Evolutionary conservation across 2,329 filamentous ascomycete genomes (phyloP).

Genomic region (Penicillium sp.): DNA sequence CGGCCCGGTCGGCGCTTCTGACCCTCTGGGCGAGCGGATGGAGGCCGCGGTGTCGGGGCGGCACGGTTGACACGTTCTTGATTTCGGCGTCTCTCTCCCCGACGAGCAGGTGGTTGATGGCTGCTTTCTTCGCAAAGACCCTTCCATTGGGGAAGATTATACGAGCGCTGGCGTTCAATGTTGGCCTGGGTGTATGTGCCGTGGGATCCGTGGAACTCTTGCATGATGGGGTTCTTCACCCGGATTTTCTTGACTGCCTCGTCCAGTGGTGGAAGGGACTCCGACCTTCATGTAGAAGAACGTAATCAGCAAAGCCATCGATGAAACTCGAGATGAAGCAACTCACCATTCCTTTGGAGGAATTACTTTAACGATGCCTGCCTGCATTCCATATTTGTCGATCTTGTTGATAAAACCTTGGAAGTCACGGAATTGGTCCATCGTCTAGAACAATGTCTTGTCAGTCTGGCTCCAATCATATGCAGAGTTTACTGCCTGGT

Average conservation of each 20-base stretch:
- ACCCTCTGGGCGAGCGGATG: slow-evolving; percentile 37
- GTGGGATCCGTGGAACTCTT: slow-evolving; percentile 94
- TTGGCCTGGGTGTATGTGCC: slow-evolving; percentile 97
- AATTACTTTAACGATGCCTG: slow-evolving; percentile 93
- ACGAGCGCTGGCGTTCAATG: slow-evolving; percentile 90
- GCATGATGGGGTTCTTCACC: slow-evolving; percentile 95
- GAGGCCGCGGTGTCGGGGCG: slow-evolving; percentile 32
- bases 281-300: slow-evolving; percentile 47
- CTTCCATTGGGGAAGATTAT: slow-evolving; percentile 96
- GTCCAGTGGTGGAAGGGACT: slow-evolving; percentile 71
- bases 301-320: slow-evolving; percentile 11
- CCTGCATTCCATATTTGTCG: slow-evolving; percentile 94
- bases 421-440: slow-evolving; percentile 93
- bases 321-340: not conserved
- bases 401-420: slow-evolving; percentile 86
- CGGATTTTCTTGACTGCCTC: slow-evolving; percentile 86
- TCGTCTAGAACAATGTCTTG: slow-evolving; percentile 53
- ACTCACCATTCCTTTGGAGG: slow-evolving; percentile 88
- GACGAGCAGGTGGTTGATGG: slow-evolving; percentile 86
- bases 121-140: slow-evolving; percentile 89
- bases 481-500: not conserved
- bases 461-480: slow-evolving; percentile 16
- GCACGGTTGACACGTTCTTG: slow-evolving; percentile 47
- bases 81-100: slow-evolving; percentile 59
- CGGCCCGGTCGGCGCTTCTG: slow-evolving; percentile 48